Evolutionary conservation across 2,329 filamentous ascomycete species (phyloP), one percentile per base, ranked within the genome.

Genomic region (Diaporthe ampelina): DNA sequence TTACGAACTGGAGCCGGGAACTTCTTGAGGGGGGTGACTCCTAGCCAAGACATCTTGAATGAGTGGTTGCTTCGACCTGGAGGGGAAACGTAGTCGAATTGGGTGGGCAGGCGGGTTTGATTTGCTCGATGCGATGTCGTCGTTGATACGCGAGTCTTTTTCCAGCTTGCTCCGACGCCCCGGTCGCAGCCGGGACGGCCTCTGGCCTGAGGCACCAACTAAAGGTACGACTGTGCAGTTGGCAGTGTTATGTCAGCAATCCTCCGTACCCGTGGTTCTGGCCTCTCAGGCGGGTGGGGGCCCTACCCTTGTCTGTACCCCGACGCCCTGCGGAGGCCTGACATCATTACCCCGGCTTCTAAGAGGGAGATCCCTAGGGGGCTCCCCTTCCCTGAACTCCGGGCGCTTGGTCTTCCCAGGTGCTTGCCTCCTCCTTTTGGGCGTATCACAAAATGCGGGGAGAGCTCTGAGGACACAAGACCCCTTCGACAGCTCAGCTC

Each of bases 1-100:
- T 82, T 91, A 96, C 94, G 88, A 85, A 95, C 86, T 80, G 93
- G 93, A 83, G 91, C 89, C 81, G 92, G 91, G 88, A 94, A 96
- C 89, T 95, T 95, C 90, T 95, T 95, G 82, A 91, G 82, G 76
- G 89, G 88, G 80, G 83, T 81, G 78, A 88, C 83, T 84, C 92
- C 92, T 86, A 95, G 89, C 87, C 93, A 91, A 87, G 90, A 91
- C 93, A 95, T 94, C 81, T 87, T 93, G 89, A 84, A 81, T 83
- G 82, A 72, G 82, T 78, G 79, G 82, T 79, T 80, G 81, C 74
- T 74, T 78, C 79, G 80, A 81, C 81, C 80, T 81, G 80, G 77
- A 32, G 81, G 80, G 78, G 79, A 78, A 77, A 79, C 78, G 81
- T 81, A 78, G 78, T 80, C 77, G 78, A 78, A 77, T 77, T 81